A percentile compares a stretch with the other conserved stretches of the same genome.
These are phyloP conservation scores for Ziziphus jujuba DNA, from an alignment of 306 rosid genomes.

Conservation along the genomic window DNA sequence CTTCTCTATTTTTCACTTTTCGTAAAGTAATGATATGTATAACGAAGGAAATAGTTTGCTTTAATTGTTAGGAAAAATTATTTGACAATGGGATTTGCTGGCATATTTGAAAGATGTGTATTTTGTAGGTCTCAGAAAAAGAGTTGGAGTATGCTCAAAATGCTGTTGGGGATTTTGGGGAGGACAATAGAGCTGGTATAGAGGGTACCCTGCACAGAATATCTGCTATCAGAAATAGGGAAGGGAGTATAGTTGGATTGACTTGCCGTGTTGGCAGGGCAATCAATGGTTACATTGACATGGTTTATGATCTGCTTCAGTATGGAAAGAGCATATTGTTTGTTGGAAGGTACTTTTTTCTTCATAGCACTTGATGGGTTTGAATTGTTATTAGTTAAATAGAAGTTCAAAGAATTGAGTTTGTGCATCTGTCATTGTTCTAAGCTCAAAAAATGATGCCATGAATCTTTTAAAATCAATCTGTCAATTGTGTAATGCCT, in stretches of 20 bases:
- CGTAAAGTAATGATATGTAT: too few species aligned
- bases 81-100: neutral
- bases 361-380: neutral
- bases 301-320: slow-evolving; percentile 67
- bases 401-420: neutral
- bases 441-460: neutral
- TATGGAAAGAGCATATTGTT: slow-evolving; percentile 69
- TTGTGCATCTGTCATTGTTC: neutral
- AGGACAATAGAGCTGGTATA: slow-evolving; percentile 74
- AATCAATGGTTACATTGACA: slow-evolving; percentile 55
- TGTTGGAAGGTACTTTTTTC: slow-evolving; percentile 52
- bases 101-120: slow-evolving; percentile 5
- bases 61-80: too few species aligned
- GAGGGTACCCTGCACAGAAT: slow-evolving; percentile 75
- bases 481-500: slow-evolving; percentile 8
- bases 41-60: too few species aligned
- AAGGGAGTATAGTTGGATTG: slow-evolving; percentile 61
- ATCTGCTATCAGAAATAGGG: slow-evolving; percentile 67
- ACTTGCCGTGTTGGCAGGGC: slow-evolving; percentile 74
- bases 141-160: slow-evolving; percentile 65
- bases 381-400: neutral
- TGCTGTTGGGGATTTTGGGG: slow-evolving; percentile 70
- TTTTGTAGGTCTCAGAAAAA: slow-evolving; percentile 53
- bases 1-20: too few species aligned
- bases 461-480: neutral